These are phyloP conservation scores for Euphorbia lathyris DNA, from an alignment of 345 rosid species.

Conservation along the genomic window DNA sequence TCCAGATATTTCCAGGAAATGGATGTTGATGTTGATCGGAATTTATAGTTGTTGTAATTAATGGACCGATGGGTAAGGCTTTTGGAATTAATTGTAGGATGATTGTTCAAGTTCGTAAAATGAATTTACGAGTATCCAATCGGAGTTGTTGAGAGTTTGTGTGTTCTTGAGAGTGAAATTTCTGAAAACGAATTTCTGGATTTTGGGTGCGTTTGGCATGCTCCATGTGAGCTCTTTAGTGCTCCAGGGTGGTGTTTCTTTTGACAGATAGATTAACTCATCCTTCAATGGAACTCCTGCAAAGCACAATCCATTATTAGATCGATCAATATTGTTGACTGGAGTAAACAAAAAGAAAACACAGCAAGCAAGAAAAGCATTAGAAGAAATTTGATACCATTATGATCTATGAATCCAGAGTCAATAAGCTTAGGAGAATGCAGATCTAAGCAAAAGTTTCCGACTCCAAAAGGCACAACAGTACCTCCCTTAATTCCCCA, in stretches of 20 bases:
- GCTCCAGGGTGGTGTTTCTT: conserved; percentile 23
- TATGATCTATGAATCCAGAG: conserved; percentile 8
- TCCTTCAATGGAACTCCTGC: conserved; percentile 19
- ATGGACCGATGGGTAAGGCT: conserved; percentile 34
- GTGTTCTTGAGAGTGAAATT: background rate
- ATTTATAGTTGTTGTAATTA: too few species aligned
- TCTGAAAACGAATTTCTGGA: conserved; percentile 10
- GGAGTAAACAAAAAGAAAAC: too few species aligned
- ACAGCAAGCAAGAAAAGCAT: too few species aligned
- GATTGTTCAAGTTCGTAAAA: conserved; percentile 29
- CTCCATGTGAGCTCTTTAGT: conserved; percentile 26
- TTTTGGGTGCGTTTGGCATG: background rate
- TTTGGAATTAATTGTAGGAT: conserved; percentile 18
- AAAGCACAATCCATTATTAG: too few species aligned
- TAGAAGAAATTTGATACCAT: conserved; percentile 7
- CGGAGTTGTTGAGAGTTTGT: conserved; percentile 4
- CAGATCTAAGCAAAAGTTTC: background rate
- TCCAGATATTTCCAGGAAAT: conserved; percentile 23
- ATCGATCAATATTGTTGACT: too few species aligned
- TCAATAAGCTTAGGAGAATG: conserved; percentile 9
- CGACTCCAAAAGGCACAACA: conserved; percentile 1
- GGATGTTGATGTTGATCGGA: background rate
- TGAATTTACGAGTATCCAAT: conserved; percentile 25
- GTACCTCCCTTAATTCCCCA: background rate
- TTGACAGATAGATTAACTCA: conserved; percentile 18